Base-by-base conservation (phyloP, 805 yeast species). In the Candida methanosorbosa region DNA sequence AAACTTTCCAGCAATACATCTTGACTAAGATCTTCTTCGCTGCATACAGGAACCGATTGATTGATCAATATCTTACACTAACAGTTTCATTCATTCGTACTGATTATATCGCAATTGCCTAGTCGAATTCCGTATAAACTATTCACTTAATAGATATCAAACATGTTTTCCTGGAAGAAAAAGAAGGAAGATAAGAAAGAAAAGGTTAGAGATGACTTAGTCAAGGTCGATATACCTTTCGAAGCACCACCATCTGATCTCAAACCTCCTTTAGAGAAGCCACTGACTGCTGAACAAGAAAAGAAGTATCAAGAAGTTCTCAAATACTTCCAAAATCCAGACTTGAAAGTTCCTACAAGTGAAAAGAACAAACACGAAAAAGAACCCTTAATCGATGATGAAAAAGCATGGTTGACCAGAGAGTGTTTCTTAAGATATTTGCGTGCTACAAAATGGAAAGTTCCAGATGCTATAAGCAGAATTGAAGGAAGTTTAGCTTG, bases 361-460 rank as follows among this genome's bases (percentile, higher is more conserved):
- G 84, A 78, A 48, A 67, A 68, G 17, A 39, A 52, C 9, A 27
- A 44, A 9, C 33, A 37, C 22, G 56, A 56, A n/a, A 55, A 57
- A 33, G 52, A 52, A 28, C 59, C 67, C 2, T 50, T 68, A 30
- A 54, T 52, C 37, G 57, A 52, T 16, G 62, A 63, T 30, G 98
- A 92, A 57, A 81, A 77, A 56, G 80, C 95, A 0, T 92, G 98
- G 98, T 65, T 92, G 37, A 83, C 97, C 2, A 72, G 81, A 48
- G 98, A 92, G 56, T 92, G 98, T 54, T 67, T 92, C 38, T 59
- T 86, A 49, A 73, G 99, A 54, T 92, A 92, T 55, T 63, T 90
- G 36, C 72, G 97, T 37, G 99, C 98, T 18, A 82, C 96, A 18
- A 90, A 86, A 56, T 92, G 98, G 98, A 68, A 72, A 21, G 68